Evolutionary conservation across 2,329 filamentous ascomycete species (phyloP).

Genomic region (Aspergillus floridensis): DNA sequence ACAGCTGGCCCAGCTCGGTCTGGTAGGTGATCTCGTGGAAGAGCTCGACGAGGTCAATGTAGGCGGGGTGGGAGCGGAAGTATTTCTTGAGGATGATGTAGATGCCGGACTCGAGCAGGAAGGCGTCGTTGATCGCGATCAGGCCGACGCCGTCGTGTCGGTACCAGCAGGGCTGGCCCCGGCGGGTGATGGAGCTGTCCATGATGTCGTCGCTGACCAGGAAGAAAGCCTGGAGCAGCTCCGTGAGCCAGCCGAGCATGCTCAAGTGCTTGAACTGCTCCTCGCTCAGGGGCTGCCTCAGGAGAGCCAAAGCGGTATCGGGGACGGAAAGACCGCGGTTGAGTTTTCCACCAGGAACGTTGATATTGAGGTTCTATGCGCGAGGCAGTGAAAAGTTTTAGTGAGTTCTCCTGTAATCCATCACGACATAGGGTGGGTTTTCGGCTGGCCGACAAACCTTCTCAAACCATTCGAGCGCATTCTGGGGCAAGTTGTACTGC

Average conservation of each 20-base stretch:
- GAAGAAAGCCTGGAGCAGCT: constrained; percentile 98
- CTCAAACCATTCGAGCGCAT: constrained; percentile 83
- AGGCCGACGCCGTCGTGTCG: constrained; percentile 83
- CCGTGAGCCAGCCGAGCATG: constrained; percentile 93
- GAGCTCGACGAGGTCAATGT: constrained; percentile 88
- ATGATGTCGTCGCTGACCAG: constrained; percentile 98
- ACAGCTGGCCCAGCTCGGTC: constrained; percentile 92
- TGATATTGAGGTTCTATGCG: constrained; percentile 72
- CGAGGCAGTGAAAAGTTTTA: not conserved
- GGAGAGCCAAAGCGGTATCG: constrained; percentile 80
- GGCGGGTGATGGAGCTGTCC: constrained; percentile 92
- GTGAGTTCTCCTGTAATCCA: not conserved
- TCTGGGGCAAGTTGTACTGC: constrained; percentile 77
- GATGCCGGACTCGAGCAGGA: constrained; percentile 89
- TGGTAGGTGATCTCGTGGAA: constrained; percentile 94
- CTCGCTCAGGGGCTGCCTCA: constrained; percentile 67
- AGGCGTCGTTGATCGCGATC: constrained; percentile 97
- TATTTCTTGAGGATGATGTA: constrained; percentile 90
- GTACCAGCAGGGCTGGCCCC: constrained; percentile 96
- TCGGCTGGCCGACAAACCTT: constrained; percentile 54
- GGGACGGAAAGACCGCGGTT: constrained; percentile 98
- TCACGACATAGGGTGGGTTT: not conserved
- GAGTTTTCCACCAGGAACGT: constrained; percentile 92
- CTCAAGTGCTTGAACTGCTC: constrained; percentile 87
- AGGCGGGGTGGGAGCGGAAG: constrained; percentile 82